Conservation (phyloP, 441 rosid species). For the Populus hybrid region DNA sequence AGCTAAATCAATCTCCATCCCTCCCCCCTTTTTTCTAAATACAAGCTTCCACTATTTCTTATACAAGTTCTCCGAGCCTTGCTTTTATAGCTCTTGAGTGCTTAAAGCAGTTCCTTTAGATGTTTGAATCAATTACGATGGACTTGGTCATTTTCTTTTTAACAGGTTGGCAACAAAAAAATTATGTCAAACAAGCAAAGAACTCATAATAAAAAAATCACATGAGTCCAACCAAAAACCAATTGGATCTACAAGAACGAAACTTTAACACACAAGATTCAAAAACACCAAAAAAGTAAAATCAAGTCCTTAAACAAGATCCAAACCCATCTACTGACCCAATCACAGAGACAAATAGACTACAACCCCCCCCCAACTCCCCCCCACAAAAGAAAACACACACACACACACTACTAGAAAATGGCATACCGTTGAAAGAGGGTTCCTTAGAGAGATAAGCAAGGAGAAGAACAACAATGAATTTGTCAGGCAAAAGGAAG, state of each 20-base stretch:
- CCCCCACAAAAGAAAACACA: background rate
- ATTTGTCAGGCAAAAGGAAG: background rate
- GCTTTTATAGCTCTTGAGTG: background rate
- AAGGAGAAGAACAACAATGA: background rate
- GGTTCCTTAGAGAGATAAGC: constrained; percentile 1
- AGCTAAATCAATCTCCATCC: background rate
- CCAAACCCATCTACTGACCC: constrained; percentile 21
- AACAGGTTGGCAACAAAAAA: no score
- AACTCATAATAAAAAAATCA: no score
- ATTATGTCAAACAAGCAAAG: background rate
- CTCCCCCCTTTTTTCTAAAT: background rate
- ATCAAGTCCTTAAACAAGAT: constrained; percentile 31
- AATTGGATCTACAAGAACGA: constrained; percentile 34
- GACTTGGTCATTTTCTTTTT: background rate
- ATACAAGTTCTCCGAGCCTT: background rate
- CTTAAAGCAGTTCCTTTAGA: background rate
- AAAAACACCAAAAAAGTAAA: constrained; percentile 14
- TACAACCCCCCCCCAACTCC: background rate
- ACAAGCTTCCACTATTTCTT: background rate
- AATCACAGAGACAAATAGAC: background rate
- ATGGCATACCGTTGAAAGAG: constrained; percentile 26
- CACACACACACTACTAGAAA: background rate
- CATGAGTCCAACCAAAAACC: background rate
- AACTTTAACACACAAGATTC: constrained; percentile 2
- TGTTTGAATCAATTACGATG: background rate